Evolutionary conservation across 1,139 yeast species (phyloP).

Genomic region (Casaregolazyma suthepensis): DNA sequence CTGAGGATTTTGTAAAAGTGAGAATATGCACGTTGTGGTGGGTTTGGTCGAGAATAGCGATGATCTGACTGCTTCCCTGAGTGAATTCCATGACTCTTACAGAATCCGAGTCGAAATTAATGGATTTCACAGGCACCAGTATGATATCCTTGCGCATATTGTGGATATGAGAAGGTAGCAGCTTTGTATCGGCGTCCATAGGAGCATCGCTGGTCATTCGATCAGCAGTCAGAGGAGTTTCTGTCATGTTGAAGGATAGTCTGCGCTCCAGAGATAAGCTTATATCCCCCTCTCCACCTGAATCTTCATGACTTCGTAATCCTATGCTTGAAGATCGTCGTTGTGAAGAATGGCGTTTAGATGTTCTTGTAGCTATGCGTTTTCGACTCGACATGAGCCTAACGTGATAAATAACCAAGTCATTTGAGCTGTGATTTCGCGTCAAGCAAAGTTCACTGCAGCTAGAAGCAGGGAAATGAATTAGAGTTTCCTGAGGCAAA

Average conservation of each 20-base stretch:
- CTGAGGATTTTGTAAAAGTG: constrained; percentile 13
- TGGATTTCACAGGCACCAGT: constrained; percentile 41
- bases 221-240: constrained; percentile 19
- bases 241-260: constrained; percentile 18
- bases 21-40: constrained; percentile 16
- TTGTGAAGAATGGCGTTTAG: constrained; percentile 14
- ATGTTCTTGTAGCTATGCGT: constrained; percentile 8
- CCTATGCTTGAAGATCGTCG: constrained; percentile 15
- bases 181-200: constrained; percentile 5
- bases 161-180: constrained; percentile 15
- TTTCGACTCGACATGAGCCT: constrained; percentile 14
- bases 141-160: constrained; percentile 58
- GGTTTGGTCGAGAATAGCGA: constrained; percentile 39
- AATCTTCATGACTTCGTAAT: constrained; percentile 18
- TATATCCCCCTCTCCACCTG: constrained; percentile 15
- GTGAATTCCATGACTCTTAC: neutral
- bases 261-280: constrained; percentile 18
- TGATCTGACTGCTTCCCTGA: constrained; percentile 41
- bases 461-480: constrained; percentile 22
- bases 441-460: constrained; percentile 25
- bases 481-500: constrained; percentile 50
- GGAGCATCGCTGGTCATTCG: constrained; percentile 16
- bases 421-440: constrained; percentile 17
- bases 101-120: constrained; percentile 23
- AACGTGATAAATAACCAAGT: constrained; percentile 23